phyloP scores from a whole-genome alignment of 2,329 filamentous ascomycete genomes.

The Aspergillus hiratsukae region DNA sequence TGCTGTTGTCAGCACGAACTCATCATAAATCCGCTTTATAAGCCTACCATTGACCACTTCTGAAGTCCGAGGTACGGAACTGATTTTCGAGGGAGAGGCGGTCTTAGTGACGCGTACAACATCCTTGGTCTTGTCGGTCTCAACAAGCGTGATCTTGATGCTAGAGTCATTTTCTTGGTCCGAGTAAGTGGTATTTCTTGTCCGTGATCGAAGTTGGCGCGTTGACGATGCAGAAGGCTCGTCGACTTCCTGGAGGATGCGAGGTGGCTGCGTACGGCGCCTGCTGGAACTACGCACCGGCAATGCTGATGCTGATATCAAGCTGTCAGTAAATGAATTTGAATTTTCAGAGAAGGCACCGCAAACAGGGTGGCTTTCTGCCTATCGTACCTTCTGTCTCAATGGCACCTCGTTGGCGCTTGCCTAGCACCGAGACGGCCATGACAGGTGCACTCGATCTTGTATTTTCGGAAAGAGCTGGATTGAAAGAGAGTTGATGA shows the following conservation, averaged over 20 bases:
- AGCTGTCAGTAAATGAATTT: constrained; percentile 11
- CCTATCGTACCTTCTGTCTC: constrained; percentile 38
- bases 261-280: constrained; percentile 44
- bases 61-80: constrained; percentile 39
- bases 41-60: constrained; percentile 36
- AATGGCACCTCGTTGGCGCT: constrained; percentile 37
- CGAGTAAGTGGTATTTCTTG: constrained; percentile 24
- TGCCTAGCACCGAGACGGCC: constrained; percentile 41
- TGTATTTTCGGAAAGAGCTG: constrained; percentile 18
- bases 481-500: constrained; percentile 1
- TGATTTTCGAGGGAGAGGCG: constrained; percentile 45
- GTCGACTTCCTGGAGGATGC: constrained; percentile 32
- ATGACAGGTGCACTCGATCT: constrained; percentile 23
- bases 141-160: constrained; percentile 19
- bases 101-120: constrained; percentile 39
- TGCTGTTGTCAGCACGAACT: constrained; percentile 19
- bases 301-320: constrained; percentile 18
- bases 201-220: constrained; percentile 33
- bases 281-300: constrained; percentile 42
- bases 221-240: constrained; percentile 21
- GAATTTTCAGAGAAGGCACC: neutral
- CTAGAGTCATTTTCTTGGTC: constrained; percentile 27
- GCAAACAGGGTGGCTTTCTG: constrained; percentile 1
- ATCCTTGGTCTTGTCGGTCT: constrained; percentile 47
- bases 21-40: neutral